phyloP scores from a whole-genome alignment of 2,329 filamentous ascomycete species.

The Chrysosphaeria jannelii region DNA sequence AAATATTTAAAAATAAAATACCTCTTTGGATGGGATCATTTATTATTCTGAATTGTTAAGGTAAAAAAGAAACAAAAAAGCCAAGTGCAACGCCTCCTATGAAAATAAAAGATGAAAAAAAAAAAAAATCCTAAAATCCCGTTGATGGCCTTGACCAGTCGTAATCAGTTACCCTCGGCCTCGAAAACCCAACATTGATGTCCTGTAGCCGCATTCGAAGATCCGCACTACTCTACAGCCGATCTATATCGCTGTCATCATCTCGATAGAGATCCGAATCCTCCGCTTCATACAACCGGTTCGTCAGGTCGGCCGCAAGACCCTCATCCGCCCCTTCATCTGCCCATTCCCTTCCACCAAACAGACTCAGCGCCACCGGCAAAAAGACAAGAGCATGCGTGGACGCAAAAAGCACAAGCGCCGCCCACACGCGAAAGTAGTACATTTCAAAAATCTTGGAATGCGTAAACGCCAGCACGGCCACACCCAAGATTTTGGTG shows the following conservation, averaged over 20 bases:
- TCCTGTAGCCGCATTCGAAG: background rate
- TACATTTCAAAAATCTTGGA: conserved; percentile 99
- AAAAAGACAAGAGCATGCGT: conserved; percentile 73
- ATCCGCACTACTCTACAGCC: conserved; percentile 4
- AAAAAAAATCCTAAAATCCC: no score
- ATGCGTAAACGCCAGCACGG: conserved; percentile 72
- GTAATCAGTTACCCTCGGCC: no score
- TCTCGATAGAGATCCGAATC: conserved; percentile 41
- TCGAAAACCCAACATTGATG: no score
- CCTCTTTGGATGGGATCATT: no score
- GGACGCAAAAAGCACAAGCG: conserved; percentile 68
- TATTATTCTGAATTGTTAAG: no score
- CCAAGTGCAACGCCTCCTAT: no score
- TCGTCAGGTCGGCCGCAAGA: conserved; percentile 64
- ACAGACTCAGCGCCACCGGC: conserved; percentile 61
- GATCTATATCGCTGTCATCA: conserved; percentile 42
- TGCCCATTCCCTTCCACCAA: conserved; percentile 65
- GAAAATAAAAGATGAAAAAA: no score
- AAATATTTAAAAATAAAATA: no score
- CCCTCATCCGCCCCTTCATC: conserved; percentile 57
- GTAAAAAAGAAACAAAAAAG: no score
- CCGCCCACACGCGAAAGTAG: conserved; percentile 91
- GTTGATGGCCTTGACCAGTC: no score
- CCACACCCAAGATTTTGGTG: conserved; percentile 79
- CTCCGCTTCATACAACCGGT: conserved; percentile 23